Evolutionary conservation across 306 rosid genomes (phyloP).

Genomic region (Acacia confusa): DNA sequence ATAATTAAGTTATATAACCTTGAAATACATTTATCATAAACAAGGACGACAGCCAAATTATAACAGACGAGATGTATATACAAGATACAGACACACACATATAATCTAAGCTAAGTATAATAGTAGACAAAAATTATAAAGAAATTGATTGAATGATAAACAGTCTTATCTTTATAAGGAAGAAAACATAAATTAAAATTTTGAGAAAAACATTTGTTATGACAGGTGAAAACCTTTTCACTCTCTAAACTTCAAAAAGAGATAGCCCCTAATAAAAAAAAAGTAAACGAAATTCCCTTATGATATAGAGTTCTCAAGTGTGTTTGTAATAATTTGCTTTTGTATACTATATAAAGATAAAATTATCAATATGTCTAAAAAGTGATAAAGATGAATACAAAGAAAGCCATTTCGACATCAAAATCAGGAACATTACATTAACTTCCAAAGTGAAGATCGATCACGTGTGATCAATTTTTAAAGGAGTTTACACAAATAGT

Average conservation of each 20-base stretch:
- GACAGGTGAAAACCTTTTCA: no score
- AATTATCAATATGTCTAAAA: neutral
- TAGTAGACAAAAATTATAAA: no score
- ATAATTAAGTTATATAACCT: neutral
- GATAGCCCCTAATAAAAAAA: no score
- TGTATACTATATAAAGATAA: neutral
- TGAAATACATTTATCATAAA: neutral
- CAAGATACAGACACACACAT: no score
- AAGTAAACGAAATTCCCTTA: neutral
- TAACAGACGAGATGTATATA: neutral
- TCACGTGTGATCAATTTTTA: neutral
- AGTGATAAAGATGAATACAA: neutral
- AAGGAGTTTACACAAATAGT: neutral
- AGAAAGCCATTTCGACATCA: neutral
- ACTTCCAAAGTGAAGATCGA: neutral
- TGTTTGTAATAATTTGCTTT: neutral
- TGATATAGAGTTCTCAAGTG: neutral
- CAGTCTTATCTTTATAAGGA: accelerated
- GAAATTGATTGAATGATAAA: no score
- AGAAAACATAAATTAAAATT: no score
- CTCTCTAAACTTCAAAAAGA: no score
- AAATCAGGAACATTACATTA: neutral
- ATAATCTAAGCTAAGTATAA: neutral
- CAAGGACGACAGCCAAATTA: neutral
- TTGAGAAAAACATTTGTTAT: no score